Conservation (phyloP, 2,329 filamentous ascomycete genomes). For the Mariannaea sp. region DNA sequence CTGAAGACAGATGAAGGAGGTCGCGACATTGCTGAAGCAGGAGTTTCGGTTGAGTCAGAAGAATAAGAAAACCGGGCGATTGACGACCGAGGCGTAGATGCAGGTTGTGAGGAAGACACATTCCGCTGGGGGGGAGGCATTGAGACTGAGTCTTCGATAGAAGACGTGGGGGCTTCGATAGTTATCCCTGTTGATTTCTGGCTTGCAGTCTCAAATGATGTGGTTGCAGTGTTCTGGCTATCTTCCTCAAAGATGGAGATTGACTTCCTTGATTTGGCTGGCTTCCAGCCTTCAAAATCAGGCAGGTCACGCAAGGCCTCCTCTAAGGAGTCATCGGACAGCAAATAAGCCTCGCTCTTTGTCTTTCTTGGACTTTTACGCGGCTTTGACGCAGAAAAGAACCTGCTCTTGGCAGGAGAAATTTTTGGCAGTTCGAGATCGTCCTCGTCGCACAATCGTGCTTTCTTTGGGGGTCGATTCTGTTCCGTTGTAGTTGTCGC, state of each 20-base stretch:
- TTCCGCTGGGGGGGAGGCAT: constrained; percentile 40
- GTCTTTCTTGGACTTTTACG: constrained; percentile 36
- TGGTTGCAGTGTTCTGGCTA: constrained; percentile 32
- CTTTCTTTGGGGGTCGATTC: constrained; percentile 60
- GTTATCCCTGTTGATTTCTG: constrained; percentile 31
- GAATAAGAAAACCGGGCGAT: constrained; percentile 45
- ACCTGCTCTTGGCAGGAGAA: constrained; percentile 56
- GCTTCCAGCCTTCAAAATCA: constrained; percentile 56
- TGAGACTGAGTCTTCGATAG: constrained; percentile 29
- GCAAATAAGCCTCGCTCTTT: constrained; percentile 50
- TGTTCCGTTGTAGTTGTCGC: constrained; percentile 28
- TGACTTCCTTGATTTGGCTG: constrained; percentile 43
- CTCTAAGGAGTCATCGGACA: constrained; percentile 63
- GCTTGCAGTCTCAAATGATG: constrained; percentile 25
- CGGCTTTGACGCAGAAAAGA: constrained; percentile 50
- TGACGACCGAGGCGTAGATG: constrained; percentile 39
- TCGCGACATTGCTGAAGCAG: constrained; percentile 43
- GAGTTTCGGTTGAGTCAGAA: constrained; percentile 39
- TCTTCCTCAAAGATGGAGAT: constrained; percentile 54
- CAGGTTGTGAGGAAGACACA: constrained; percentile 26
- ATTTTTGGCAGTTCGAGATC: constrained; percentile 45
- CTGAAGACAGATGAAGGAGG: constrained; percentile 45
- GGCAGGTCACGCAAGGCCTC: constrained; percentile 57
- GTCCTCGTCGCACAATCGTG: constrained; percentile 57
- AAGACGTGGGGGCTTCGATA: constrained; percentile 31